phyloP scores from a whole-genome alignment of 1,139 yeast genomes.

The Lizanozyma gosingica region DNA sequence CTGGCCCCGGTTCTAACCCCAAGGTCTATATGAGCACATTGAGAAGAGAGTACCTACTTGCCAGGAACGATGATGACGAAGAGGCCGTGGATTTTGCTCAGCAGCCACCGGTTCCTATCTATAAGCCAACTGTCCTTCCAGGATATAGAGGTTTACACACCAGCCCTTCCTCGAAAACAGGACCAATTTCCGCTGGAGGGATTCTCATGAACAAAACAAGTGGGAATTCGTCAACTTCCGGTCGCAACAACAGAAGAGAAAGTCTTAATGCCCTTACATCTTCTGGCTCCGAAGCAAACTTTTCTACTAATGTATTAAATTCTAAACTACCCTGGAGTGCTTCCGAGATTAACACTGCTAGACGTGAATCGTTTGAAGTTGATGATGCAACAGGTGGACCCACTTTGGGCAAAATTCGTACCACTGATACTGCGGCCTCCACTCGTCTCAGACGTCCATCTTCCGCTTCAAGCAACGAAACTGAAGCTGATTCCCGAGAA shows the following conservation, averaged over 20 bases:
- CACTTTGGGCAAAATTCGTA: background rate
- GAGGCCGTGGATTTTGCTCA: background rate
- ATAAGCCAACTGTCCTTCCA: background rate
- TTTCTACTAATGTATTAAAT: background rate
- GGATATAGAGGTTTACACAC: background rate
- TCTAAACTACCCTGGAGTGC: background rate
- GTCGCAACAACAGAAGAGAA: background rate
- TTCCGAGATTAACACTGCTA: background rate
- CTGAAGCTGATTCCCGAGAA: constrained; percentile 64
- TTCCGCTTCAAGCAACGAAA: constrained; percentile 37
- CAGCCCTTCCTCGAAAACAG: background rate
- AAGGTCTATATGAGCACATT: background rate
- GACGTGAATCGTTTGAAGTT: background rate
- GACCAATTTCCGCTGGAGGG: background rate
- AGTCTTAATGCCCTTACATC: background rate
- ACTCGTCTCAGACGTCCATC: constrained; percentile 21
- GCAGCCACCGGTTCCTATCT: background rate
- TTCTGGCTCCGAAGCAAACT: background rate
- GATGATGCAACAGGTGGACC: background rate
- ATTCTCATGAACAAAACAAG: background rate
- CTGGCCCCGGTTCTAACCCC: constrained; percentile 3
- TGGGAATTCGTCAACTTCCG: background rate
- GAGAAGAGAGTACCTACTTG: background rate
- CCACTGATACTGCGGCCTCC: background rate
- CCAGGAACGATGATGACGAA: background rate